Conservation (phyloP, 129 eudicot species). For the Erigeron canadensis region DNA sequence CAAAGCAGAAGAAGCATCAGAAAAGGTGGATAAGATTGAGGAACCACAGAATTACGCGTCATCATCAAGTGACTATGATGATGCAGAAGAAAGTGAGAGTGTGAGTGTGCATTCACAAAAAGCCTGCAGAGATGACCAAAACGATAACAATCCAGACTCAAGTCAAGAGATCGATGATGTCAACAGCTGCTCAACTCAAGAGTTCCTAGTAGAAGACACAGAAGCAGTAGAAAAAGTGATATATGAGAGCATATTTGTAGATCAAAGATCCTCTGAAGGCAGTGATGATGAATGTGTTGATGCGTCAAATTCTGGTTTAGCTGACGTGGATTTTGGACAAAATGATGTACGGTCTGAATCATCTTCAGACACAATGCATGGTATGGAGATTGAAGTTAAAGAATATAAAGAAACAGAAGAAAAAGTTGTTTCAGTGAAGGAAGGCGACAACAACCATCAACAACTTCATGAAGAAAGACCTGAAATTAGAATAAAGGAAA, state of each 20-base stretch:
- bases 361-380: slow-evolving; percentile 33
- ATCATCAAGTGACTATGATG: slow-evolving; percentile 35
- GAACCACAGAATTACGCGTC: slow-evolving; percentile 23
- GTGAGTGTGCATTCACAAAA: slow-evolving; percentile 26
- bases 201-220: slow-evolving; percentile 27
- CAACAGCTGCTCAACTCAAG: slow-evolving; percentile 12
- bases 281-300: slow-evolving; percentile 22
- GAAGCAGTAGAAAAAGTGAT: slow-evolving; percentile 35
- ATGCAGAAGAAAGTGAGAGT: slow-evolving; percentile 42
- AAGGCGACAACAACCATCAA: slow-evolving; percentile 26
- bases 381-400: slow-evolving; percentile 36
- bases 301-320: slow-evolving; percentile 18
- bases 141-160: slow-evolving; percentile 28
- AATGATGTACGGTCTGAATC: slow-evolving; percentile 40
- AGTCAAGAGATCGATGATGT: slow-evolving; percentile 35
- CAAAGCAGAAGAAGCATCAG: slow-evolving; percentile 23
- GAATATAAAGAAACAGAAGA: slow-evolving; percentile 37
- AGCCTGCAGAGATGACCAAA: slow-evolving; percentile 25
- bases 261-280: slow-evolving; percentile 32
- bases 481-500: slow-evolving; percentile 29
- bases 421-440: slow-evolving; percentile 25
- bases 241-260: slow-evolving; percentile 24
- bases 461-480: slow-evolving; percentile 29
- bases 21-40: slow-evolving; percentile 22
- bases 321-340: slow-evolving; percentile 33